These are phyloP conservation scores for Crassisporium funariophilum DNA, from an alignment of 768 basidiomycete genomes.

Conservation along the genomic window DNA sequence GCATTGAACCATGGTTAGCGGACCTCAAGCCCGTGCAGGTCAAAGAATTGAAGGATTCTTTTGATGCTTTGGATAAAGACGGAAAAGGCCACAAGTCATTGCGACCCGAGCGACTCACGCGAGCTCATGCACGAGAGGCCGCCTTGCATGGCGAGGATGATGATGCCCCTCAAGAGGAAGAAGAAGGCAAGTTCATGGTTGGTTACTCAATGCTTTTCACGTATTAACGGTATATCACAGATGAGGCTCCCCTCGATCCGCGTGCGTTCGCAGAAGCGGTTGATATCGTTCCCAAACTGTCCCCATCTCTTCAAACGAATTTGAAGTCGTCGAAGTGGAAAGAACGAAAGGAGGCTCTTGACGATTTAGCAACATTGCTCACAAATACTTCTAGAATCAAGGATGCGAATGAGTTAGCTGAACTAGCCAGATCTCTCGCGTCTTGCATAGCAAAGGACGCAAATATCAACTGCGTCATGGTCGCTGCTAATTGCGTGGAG, in stretches of 20 bases:
- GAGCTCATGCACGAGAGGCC: conserved; percentile 72
- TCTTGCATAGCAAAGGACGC: conserved; percentile 84
- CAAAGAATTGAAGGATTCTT: conserved; percentile 91
- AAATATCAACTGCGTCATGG: conserved; percentile 94
- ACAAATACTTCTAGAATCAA: conserved; percentile 73
- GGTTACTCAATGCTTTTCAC: conserved; percentile 5
- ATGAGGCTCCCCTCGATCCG: conserved; percentile 68
- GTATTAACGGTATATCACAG: conserved; percentile 31
- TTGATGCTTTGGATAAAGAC: conserved; percentile 81
- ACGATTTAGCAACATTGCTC: conserved; percentile 75
- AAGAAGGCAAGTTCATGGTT: conserved; percentile 44
- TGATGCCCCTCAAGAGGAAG: conserved; percentile 38
- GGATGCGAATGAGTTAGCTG: conserved; percentile 76
- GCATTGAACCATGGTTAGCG: conserved; percentile 80
- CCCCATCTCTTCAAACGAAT: conserved; percentile 69
- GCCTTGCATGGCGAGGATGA: conserved; percentile 46
- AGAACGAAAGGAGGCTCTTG: conserved; percentile 89
- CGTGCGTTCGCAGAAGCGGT: conserved; percentile 79
- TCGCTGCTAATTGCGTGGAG: conserved; percentile 84
- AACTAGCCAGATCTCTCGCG: conserved; percentile 76
- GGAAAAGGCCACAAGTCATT: conserved; percentile 82
- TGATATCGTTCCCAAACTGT: conserved; percentile 75
- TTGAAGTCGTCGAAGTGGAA: conserved; percentile 97
- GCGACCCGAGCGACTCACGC: conserved; percentile 79
- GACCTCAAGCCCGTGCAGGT: conserved; percentile 97